A percentile compares a stretch with the other conserved stretches of the same genome.
Conservation (phyloP, 2,329 filamentous ascomycete genomes). For the Colletotrichum sp. region DNA sequence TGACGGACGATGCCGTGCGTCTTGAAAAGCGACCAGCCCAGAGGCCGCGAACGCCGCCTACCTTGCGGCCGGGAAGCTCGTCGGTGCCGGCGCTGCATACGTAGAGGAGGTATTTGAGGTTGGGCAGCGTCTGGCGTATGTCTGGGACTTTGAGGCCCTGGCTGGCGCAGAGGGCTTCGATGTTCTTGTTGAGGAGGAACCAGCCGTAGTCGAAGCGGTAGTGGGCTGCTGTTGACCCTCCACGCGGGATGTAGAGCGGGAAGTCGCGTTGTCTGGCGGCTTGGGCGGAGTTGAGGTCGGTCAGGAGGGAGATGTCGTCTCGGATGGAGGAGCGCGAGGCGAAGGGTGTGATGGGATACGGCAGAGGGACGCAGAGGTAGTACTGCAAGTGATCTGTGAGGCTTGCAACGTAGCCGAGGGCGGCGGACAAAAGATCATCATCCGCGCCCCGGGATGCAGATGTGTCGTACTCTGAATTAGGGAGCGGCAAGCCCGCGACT, state of each 20-base stretch:
- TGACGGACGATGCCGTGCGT: constrained; percentile 21
- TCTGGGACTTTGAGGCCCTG: constrained; percentile 84
- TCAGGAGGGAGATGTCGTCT: constrained; percentile 71
- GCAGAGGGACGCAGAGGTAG: constrained; percentile 79
- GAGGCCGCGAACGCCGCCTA: constrained; percentile 64
- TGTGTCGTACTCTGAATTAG: constrained; percentile 78
- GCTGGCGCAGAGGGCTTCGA: constrained; percentile 70
- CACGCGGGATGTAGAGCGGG: constrained; percentile 73
- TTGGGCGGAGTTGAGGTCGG: constrained; percentile 32
- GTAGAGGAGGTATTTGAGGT: constrained; percentile 91
- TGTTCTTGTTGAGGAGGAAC: constrained; percentile 95
- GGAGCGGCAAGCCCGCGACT: constrained; percentile 78
- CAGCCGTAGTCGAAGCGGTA: constrained; percentile 97
- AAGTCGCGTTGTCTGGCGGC: constrained; percentile 68
- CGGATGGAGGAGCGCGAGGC: constrained; percentile 78
- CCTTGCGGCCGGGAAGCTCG: constrained; percentile 65
- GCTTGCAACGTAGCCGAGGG: constrained; percentile 80
- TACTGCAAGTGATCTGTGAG: constrained; percentile 78
- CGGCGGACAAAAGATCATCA: constrained; percentile 79
- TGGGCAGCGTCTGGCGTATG: constrained; percentile 89
- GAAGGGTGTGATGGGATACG: constrained; percentile 77
- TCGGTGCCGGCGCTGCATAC: constrained; percentile 81
- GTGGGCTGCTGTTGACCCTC: constrained; percentile 69
- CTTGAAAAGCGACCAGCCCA: constrained; percentile 54
- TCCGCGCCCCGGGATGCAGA: constrained; percentile 44